Percentiles rank a stretch among this genome's conserved stretches.
Evolutionary conservation across 2,329 filamentous ascomycete genomes (phyloP).

Genomic region (Penicillium rolfsii): DNA sequence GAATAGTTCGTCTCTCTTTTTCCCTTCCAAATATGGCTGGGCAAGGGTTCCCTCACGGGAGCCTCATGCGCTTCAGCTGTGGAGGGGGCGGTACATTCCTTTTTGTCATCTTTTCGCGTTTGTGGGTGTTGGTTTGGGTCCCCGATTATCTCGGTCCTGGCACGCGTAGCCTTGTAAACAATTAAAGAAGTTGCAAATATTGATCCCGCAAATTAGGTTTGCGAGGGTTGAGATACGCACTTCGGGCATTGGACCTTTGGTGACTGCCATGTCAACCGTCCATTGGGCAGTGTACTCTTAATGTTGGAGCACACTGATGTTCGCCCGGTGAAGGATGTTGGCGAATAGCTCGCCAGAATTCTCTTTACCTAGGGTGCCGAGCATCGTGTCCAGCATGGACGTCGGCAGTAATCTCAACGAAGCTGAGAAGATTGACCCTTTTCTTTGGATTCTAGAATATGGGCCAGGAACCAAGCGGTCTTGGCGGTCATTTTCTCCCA

Average conservation of each 20-base stretch:
- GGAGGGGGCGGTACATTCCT: constrained; percentile 52
- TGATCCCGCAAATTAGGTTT: background rate
- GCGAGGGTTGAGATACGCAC: background rate
- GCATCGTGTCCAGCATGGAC: background rate
- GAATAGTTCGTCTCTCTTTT: constrained; percentile 51
- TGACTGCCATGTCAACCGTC: background rate
- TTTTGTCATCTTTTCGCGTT: constrained; percentile 21
- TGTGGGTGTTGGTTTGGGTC: background rate
- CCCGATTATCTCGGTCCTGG: background rate
- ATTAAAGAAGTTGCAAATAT: background rate
- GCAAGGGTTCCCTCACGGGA: constrained; percentile 47
- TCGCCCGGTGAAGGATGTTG: background rate
- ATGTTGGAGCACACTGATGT: background rate
- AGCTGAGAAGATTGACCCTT: background rate
- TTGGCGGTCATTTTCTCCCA: no score
- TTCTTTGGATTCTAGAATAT: background rate
- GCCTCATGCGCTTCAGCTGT: constrained; percentile 51
- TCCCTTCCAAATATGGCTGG: constrained; percentile 49
- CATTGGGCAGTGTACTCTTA: no score
- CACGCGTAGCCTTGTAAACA: background rate
- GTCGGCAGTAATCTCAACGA: background rate
- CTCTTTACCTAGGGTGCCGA: background rate
- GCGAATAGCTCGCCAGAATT: background rate
- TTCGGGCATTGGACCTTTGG: background rate
- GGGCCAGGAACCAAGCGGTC: no score